Base-by-base conservation (phyloP, 1,284 basidiomycete species). In the Cryptococcus depauperatus region DNA sequence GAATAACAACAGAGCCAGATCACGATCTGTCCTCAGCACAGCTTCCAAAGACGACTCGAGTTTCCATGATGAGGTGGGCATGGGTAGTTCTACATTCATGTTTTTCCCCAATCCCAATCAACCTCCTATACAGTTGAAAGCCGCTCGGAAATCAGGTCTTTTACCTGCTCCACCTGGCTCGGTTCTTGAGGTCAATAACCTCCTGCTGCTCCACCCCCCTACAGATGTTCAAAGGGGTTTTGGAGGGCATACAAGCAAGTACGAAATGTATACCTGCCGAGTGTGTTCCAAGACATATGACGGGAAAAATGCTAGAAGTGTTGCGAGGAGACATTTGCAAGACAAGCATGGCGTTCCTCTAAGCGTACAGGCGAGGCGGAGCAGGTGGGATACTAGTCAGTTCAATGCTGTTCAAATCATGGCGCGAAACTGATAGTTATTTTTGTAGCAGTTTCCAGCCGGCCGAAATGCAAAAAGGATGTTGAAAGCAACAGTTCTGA, bases 261-360 rank as follows among this genome's bases (percentile, higher is more conserved):
- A 45, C 43, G 19, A 62, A 47, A 55, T 59, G 57, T 60, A 61
- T 34, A 62, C 61, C 0, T 69, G 66, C 49, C 51, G 64, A 33
- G 54, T 58, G 19, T 69, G 66, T 32, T 39, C 54, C 6, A 69
- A 69, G 56, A 64, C 62, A 14, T 78, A 78, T 53, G 70, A 68
- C 35, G 76, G 76, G 13, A 74, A 74, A 54, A 76, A 78, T 46
- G 75, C 75, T 0, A 61, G 76, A 41, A 75, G 73, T 56, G 76
- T 78, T 46, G 77, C 76, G 64, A 66, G 76, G 29, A 55, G 76
- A 35, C 76, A 78, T 57, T 57, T 77, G 41, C 73, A 75, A 57
- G 76, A 77, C 58, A 77, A 77, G 57, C 76, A 78, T 58, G 72
- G 70, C 23, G 75, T 78, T 26, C 74, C 75, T 1, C 54, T 78